Conservation (phyloP, 2,329 filamentous ascomycete genomes). For the Nemania bipapillata region DNA sequence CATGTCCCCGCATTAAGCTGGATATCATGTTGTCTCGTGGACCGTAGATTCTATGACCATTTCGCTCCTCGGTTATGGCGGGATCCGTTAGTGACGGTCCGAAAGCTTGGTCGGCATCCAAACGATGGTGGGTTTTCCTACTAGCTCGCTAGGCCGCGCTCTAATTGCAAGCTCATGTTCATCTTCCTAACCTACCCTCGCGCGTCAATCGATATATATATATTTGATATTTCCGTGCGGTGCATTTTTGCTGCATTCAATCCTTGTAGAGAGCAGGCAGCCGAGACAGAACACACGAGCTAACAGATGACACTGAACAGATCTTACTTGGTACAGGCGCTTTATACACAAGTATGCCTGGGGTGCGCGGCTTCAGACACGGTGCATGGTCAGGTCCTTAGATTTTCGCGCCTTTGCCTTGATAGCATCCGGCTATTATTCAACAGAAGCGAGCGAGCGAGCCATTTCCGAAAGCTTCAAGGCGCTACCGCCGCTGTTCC, state of each 20-base stretch:
- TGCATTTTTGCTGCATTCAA: neutral
- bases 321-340: conserved; percentile 61
- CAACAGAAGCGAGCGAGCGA: conserved; percentile 53
- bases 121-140: conserved; percentile 54
- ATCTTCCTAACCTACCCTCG: neutral
- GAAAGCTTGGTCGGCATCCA: conserved; percentile 56
- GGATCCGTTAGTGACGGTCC: conserved; percentile 58
- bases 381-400: conserved; percentile 59
- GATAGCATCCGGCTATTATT: conserved; percentile 56
- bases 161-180: neutral
- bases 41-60: conserved; percentile 57
- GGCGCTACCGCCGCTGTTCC: conserved; percentile 55
- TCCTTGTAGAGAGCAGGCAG: neutral
- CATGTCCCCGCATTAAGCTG: conserved; percentile 58
- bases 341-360: conserved; percentile 59
- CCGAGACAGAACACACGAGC: conserved; percentile 41
- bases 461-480: conserved; percentile 57
- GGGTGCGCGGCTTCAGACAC: conserved; percentile 53
- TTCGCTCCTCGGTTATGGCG: conserved; percentile 66
- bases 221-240: neutral
- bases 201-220: neutral
- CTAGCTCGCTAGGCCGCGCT: too few relatives aligned
- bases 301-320: conserved; percentile 54
- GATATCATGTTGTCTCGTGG: conserved; percentile 61
- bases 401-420: conserved; percentile 61